These are phyloP conservation scores for Psilocybe sp. DNA, from an alignment of 768 basidiomycete species.

Conservation along the genomic window DNA sequence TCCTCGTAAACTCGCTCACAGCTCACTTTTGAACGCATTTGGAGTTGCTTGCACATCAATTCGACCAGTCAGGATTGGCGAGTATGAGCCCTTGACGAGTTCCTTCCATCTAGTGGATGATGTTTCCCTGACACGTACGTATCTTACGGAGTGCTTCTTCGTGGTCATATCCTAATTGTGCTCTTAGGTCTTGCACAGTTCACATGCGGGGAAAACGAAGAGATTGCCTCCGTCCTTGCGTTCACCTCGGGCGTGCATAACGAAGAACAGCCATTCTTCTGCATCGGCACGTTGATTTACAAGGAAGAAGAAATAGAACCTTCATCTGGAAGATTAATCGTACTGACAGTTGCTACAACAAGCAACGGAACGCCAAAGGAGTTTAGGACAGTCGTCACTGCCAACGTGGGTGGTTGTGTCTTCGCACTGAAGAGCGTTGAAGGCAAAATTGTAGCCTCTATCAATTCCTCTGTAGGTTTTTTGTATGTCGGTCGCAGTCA, in stretches of 20 bases:
- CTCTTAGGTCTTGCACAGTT: constrained; percentile 44
- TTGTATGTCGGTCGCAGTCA: background rate
- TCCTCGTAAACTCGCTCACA: constrained; percentile 66
- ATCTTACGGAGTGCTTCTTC: background rate
- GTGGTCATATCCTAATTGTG: background rate
- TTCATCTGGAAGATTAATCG: constrained; percentile 55
- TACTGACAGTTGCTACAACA: constrained; percentile 40
- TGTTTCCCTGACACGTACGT: constrained; percentile 59
- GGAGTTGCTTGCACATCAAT: constrained; percentile 63
- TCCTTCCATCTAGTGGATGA: constrained; percentile 70
- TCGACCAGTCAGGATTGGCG: constrained; percentile 53
- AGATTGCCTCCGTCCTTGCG: constrained; percentile 53
- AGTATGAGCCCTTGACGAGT: constrained; percentile 42
- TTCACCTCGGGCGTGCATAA: constrained; percentile 29
- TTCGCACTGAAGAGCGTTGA: constrained; percentile 55
- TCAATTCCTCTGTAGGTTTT: constrained; percentile 70
- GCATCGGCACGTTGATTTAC: constrained; percentile 45
- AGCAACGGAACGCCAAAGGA: constrained; percentile 25
- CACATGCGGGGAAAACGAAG: constrained; percentile 52
- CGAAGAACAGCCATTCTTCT: constrained; percentile 39
- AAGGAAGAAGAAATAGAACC: constrained; percentile 45
- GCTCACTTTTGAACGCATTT: constrained; percentile 50
- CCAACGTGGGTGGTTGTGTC: constrained; percentile 60
- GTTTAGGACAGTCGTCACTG: constrained; percentile 38
- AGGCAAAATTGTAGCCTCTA: constrained; percentile 59